Conservation (phyloP, 345 rosid genomes). For the Rhizophora apiculata region DNA sequence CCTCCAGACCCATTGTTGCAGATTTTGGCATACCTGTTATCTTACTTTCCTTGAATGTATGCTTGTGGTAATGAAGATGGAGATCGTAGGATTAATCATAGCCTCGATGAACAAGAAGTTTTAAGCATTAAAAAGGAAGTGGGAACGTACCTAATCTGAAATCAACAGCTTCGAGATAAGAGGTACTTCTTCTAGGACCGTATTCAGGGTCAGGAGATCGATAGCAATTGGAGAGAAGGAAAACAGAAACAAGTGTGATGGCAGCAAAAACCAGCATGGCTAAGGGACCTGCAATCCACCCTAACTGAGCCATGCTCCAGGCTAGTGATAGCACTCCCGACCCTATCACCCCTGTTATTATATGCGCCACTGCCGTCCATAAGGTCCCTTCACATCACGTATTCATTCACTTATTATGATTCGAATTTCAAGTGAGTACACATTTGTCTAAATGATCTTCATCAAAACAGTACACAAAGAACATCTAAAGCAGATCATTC, state of each 20-base stretch:
- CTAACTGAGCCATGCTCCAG: conserved; percentile 32
- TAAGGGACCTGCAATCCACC: conserved; percentile 31
- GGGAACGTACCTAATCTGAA: conserved; percentile 23
- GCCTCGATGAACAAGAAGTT: neutral
- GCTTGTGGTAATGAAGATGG: no score
- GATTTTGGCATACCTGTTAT: no score
- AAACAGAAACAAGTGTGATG: conserved; percentile 16
- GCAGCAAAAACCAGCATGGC: conserved; percentile 16
- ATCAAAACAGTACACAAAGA: neutral
- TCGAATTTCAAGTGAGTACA: neutral
- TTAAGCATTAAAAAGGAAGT: no score
- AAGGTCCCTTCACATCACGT: conserved; percentile 24
- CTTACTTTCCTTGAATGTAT: no score
- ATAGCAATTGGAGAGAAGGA: conserved; percentile 22
- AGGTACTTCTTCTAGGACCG: conserved; percentile 24
- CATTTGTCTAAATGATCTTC: neutral
- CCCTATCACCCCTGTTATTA: conserved; percentile 55
- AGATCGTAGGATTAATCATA: no score
- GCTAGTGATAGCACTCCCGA: conserved; percentile 43
- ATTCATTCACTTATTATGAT: neutral
- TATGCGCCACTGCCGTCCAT: conserved; percentile 53
- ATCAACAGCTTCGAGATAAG: conserved; percentile 40
- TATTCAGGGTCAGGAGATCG: conserved; percentile 19
- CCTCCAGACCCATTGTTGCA: no score
- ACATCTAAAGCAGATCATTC: no score